These are phyloP conservation scores for Microcyclosporella mali DNA, from an alignment of 2,329 filamentous ascomycete species.

Conservation along the genomic window DNA sequence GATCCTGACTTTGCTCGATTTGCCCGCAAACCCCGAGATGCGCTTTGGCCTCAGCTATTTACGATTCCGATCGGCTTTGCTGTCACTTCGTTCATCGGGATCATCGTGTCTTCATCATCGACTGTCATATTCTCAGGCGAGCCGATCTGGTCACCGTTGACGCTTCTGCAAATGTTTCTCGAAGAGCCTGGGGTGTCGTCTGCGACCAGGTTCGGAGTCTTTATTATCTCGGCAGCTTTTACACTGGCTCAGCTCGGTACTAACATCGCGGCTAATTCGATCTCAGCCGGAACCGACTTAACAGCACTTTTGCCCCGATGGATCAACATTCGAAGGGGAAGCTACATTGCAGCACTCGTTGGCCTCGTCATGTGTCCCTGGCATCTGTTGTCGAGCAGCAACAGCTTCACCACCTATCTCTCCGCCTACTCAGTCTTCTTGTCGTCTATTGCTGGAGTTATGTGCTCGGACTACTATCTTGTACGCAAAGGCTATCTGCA, in stretches of 20 bases:
- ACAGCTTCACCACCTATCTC: slow-evolving; percentile 86
- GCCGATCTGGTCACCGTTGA: slow-evolving; percentile 32
- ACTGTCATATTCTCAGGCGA: slow-evolving; percentile 38
- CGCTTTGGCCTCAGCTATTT: slow-evolving; percentile 70
- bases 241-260: slow-evolving; percentile 52
- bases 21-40: slow-evolving; percentile 66
- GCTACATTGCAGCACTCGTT: slow-evolving; percentile 74
- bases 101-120: slow-evolving; percentile 47
- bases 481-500: slow-evolving; percentile 78
- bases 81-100: slow-evolving; percentile 65
- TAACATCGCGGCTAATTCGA: slow-evolving; percentile 47
- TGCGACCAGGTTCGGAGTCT: slow-evolving; percentile 47
- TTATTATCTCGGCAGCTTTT: slow-evolving; percentile 43
- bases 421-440: slow-evolving; percentile 90
- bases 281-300: slow-evolving; percentile 51
- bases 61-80: slow-evolving; percentile 45
- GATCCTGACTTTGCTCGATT: slow-evolving; percentile 71
- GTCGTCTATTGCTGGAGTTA: slow-evolving; percentile 89
- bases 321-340: slow-evolving; percentile 70
- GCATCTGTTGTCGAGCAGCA: slow-evolving; percentile 66
- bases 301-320: slow-evolving; percentile 48
- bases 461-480: slow-evolving; percentile 74
- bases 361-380: slow-evolving; percentile 84
- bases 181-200: slow-evolving; percentile 32
- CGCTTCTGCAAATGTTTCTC: slow-evolving; percentile 39